Conservation (phyloP, 2,329 filamentous ascomycete genomes). For the Gaeumannomyces sp. region DNA sequence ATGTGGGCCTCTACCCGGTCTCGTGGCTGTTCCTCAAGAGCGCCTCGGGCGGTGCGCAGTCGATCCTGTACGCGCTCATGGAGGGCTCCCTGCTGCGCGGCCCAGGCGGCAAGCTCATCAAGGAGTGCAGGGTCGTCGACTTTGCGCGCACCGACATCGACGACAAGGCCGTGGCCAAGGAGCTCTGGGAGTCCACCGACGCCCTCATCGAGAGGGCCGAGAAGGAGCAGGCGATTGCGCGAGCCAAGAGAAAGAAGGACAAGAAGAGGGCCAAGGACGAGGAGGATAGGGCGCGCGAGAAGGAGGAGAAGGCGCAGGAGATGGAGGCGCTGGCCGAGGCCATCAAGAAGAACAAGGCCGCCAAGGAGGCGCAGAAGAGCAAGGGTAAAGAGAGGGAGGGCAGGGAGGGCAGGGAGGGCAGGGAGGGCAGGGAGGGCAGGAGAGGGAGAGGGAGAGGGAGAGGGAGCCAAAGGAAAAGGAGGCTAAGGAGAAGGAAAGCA, state of each 20-base stretch:
- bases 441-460: constrained; percentile 12
- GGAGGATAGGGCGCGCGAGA: constrained; percentile 24
- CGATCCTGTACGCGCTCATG: constrained; percentile 79
- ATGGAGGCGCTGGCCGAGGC: constrained; percentile 34
- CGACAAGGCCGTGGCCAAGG: constrained; percentile 74
- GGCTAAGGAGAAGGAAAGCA: constrained; percentile 14
- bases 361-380: constrained; percentile 24
- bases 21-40: constrained; percentile 89
- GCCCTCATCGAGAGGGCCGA: constrained; percentile 75
- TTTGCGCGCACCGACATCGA: constrained; percentile 66
- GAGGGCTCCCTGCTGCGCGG: constrained; percentile 59
- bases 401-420: constrained; percentile 14
- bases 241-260: constrained; percentile 35
- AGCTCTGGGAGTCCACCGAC: constrained; percentile 86
- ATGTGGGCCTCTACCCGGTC: constrained; percentile 70
- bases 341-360: constrained; percentile 35
- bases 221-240: constrained; percentile 64
- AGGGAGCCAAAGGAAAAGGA: constrained; percentile 19
- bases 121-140: constrained; percentile 77
- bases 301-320: constrained; percentile 28
- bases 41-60: constrained; percentile 76
- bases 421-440: constrained; percentile 19
- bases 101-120: constrained; percentile 66
- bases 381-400: constrained; percentile 23
- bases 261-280: constrained; percentile 27